Conservation (phyloP, 768 basidiomycete genomes). For the Mycena venus region DNA sequence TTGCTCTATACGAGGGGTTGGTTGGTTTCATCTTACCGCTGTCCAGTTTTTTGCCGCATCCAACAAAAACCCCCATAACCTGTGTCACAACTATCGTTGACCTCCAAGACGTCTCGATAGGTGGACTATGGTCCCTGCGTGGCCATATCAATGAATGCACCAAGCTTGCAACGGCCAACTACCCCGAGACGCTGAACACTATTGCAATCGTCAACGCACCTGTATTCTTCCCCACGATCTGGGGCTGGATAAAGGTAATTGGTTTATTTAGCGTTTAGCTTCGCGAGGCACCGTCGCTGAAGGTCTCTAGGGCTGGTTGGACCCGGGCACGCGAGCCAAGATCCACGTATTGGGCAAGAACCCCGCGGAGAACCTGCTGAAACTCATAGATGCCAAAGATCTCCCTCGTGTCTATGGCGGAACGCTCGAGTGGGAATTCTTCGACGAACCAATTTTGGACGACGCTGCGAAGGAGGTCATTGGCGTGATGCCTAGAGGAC, state of each 20-base stretch:
- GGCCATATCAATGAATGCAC: constrained; percentile 83
- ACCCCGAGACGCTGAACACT: constrained; percentile 81
- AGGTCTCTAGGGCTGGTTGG: constrained; percentile 87
- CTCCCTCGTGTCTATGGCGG: constrained; percentile 85
- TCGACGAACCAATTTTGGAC: constrained; percentile 77
- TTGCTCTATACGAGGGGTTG: constrained; percentile 79
- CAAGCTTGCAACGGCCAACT: constrained; percentile 80
- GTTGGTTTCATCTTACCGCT: constrained; percentile 72
- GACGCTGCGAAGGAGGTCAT: constrained; percentile 60
- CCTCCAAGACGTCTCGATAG: constrained; percentile 70
- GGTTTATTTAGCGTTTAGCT: not conserved
- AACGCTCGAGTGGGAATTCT: constrained; percentile 76
- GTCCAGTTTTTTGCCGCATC: constrained; percentile 71
- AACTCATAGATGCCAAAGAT: constrained; percentile 57
- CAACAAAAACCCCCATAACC: constrained; percentile 68
- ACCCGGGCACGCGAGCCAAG: constrained; percentile 82
- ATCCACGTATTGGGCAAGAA: constrained; percentile 80
- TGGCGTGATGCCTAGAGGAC: constrained; percentile 68
- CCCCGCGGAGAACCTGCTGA: constrained; percentile 63
- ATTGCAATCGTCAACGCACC: constrained; percentile 85
- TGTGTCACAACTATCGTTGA: constrained; percentile 80
- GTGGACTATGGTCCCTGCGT: constrained; percentile 78
- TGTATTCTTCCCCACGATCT: constrained; percentile 84
- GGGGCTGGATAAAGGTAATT: constrained; percentile 85
- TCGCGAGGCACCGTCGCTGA: not conserved